Evolutionary conservation across 352 stramenopile genomes (phyloP).

Genomic region (Phytophthora kernoviae): DNA sequence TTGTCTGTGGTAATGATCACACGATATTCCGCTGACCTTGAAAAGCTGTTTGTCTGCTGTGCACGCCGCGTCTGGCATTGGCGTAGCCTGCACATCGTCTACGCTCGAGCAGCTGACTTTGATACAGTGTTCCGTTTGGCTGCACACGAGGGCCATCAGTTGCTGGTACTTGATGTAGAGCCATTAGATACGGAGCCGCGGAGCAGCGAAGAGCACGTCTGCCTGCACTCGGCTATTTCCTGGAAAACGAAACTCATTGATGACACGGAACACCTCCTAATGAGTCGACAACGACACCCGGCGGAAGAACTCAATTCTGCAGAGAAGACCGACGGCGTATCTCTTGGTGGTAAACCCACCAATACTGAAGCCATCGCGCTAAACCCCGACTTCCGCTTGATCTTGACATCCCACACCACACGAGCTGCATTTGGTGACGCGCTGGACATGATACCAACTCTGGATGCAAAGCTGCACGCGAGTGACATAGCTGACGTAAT

Average conservation of each 20-base stretch:
- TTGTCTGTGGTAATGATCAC: conserved; percentile 53
- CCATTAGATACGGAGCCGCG: conserved; percentile 37
- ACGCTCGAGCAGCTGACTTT: conserved; percentile 39
- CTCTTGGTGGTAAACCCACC: background rate
- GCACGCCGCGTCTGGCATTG: conserved; percentile 49
- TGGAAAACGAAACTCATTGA: conserved; percentile 35
- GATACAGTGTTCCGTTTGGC: conserved; percentile 34
- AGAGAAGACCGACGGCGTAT: background rate
- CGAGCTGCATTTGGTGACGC: conserved; percentile 45
- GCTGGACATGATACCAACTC: conserved; percentile 35
- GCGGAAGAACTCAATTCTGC: conserved; percentile 1
- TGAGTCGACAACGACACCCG: conserved; percentile 1
- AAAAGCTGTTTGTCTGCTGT: conserved; percentile 49
- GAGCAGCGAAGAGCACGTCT: conserved; percentile 7
- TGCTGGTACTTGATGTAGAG: conserved; percentile 65
- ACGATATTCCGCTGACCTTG: conserved; percentile 39
- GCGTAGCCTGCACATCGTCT: conserved; percentile 49
- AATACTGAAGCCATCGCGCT: conserved; percentile 27
- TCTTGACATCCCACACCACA: conserved; percentile 43
- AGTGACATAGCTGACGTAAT: conserved; percentile 41
- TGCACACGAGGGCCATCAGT: conserved; percentile 51
- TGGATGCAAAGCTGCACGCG: conserved; percentile 33
- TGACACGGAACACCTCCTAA: conserved; percentile 26
- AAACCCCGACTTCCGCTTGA: conserved; percentile 43
- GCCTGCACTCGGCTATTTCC: conserved; percentile 29